Evolutionary conservation across 768 basidiomycete species (phyloP).

Genomic region (Mycena albidolilacea): DNA sequence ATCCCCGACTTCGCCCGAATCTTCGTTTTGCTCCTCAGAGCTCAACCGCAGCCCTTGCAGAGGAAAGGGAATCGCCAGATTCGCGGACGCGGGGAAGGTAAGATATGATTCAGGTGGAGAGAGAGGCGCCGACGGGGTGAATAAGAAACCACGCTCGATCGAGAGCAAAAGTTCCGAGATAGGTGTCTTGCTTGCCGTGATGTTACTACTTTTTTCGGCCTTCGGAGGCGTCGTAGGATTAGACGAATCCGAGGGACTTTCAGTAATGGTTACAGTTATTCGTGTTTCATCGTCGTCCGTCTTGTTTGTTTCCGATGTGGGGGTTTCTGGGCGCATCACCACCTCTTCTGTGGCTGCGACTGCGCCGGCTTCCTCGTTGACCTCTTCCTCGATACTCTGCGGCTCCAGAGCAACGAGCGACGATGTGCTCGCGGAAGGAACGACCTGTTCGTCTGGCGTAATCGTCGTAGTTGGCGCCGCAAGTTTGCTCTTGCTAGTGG

Average conservation of each 20-base stretch:
- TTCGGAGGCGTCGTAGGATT: slow-evolving; percentile 26
- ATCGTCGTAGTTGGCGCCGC: not conserved
- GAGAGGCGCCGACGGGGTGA: slow-evolving; percentile 73
- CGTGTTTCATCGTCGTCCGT: not conserved
- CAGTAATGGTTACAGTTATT: not conserved
- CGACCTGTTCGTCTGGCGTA: slow-evolving; percentile 1
- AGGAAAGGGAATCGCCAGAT: slow-evolving; percentile 39
- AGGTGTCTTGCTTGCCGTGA: slow-evolving; percentile 61
- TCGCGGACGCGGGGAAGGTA: slow-evolving; percentile 15
- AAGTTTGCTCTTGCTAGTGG: slow-evolving; percentile 2
- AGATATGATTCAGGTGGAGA: slow-evolving; percentile 69
- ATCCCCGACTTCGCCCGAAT: slow-evolving; percentile 31
- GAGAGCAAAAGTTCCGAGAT: slow-evolving; percentile 75
- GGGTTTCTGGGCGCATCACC: not conserved
- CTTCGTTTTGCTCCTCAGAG: slow-evolving; percentile 23
- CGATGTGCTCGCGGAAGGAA: slow-evolving; percentile 1
- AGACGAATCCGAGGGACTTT: not conserved
- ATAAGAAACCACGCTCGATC: slow-evolving; percentile 79
- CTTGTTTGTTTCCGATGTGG: not conserved
- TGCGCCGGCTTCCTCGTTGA: not conserved
- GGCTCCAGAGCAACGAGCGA: not conserved
- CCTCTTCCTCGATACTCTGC: slow-evolving; percentile 10
- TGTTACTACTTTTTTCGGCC: slow-evolving; percentile 1
- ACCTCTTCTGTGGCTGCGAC: not conserved
- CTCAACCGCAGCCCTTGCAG: slow-evolving; percentile 28